Conservation (phyloP, 305 asterid species). For the Fraxinus paxiana region DNA sequence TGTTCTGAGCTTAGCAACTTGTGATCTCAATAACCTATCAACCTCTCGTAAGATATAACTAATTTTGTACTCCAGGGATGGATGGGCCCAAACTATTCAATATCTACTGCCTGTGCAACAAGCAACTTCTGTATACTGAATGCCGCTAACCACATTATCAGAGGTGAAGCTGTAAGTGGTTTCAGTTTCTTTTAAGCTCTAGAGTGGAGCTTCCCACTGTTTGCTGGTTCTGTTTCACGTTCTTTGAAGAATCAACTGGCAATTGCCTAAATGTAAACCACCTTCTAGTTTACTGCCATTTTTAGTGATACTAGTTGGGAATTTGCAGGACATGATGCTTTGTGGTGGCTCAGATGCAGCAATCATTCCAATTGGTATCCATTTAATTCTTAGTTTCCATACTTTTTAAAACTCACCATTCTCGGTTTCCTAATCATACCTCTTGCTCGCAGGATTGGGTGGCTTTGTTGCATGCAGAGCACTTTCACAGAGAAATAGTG, state of each 20-base stretch:
- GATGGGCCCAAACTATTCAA: conserved; percentile 60
- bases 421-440: conserved; percentile 1
- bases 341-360: conserved; percentile 94
- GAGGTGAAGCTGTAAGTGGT: conserved; percentile 54
- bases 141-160: conserved; percentile 51
- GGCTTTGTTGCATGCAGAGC: conserved; percentile 58
- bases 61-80: conserved; percentile 37
- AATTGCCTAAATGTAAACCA: background rate
- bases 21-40: background rate
- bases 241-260: background rate
- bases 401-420: background rate
- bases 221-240: conserved; percentile 6
- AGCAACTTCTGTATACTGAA: conserved; percentile 51
- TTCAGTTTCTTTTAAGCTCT: conserved; percentile 18
- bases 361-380: conserved; percentile 62
- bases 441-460: conserved; percentile 41
- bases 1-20: background rate
- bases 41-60: conserved; percentile 7
- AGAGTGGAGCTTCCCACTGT: background rate
- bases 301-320: conserved; percentile 30
- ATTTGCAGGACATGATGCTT: conserved; percentile 89
- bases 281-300: conserved; percentile 14
- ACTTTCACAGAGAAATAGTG: conserved; percentile 47
- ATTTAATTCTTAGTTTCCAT: background rate
- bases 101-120: conserved; percentile 54